Evolutionary conservation across 179 eudicot genomes (phyloP).

Genomic region (Corrigiola litoralis): DNA sequence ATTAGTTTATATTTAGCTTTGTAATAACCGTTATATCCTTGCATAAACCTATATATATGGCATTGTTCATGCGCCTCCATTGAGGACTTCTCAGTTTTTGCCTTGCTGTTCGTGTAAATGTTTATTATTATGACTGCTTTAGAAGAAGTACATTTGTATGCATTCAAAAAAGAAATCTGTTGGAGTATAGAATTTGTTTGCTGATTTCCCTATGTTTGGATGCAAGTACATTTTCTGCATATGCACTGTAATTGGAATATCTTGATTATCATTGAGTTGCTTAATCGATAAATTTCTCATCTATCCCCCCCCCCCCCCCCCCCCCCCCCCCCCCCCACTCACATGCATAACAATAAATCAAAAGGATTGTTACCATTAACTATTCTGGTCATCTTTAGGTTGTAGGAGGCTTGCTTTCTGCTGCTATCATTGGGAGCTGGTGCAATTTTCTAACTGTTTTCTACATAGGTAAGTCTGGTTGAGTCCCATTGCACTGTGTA

Average conservation of each 20-base stretch:
- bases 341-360: neutral
- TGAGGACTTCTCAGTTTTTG: too few relatives aligned
- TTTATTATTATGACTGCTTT: too few relatives aligned
- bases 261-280: neutral
- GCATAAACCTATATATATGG: too few relatives aligned
- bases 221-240: neutral
- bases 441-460: slow-evolving; percentile 85
- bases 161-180: neutral
- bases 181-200: neutral
- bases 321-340: too few relatives aligned
- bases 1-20: too few relatives aligned
- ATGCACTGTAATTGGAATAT: neutral
- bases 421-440: slow-evolving; percentile 86
- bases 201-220: neutral
- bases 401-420: slow-evolving; percentile 54
- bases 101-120: neutral
- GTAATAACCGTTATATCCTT: too few relatives aligned
- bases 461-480: slow-evolving; percentile 59
- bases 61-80: too few relatives aligned
- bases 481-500: neutral
- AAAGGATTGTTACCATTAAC: neutral
- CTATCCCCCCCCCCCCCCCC: too few relatives aligned
- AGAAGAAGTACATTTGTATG: neutral
- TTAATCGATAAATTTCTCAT: too few relatives aligned
- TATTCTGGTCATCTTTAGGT: slow-evolving; percentile 33